phyloP scores from a whole-genome alignment of 805 yeast genomes.

The Aciculoconidium aculeatum region DNA sequence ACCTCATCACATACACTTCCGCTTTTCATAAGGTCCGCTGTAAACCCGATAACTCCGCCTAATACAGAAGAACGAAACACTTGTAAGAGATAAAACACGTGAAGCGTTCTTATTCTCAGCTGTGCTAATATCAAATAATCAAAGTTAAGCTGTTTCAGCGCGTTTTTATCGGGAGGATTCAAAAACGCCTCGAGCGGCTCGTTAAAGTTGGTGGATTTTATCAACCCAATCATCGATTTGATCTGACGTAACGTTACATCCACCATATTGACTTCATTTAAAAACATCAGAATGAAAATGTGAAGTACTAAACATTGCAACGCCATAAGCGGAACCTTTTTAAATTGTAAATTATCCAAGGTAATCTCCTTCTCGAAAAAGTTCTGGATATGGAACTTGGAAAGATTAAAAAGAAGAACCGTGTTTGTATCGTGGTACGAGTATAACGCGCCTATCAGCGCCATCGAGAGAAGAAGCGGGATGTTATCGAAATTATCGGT shows the following conservation, averaged over 20 bases:
- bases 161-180: constrained; percentile 30
- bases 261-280: constrained; percentile 47
- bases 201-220: constrained; percentile 47
- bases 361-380: constrained; percentile 51
- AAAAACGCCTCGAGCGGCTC: constrained; percentile 43
- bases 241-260: constrained; percentile 48
- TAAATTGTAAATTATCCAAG: constrained; percentile 40
- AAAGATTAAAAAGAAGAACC: constrained; percentile 58
- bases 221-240: constrained; percentile 48
- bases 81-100: constrained; percentile 45
- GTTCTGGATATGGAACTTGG: constrained; percentile 61
- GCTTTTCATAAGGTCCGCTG: constrained; percentile 25
- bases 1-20: too few relatives aligned
- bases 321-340: constrained; percentile 51
- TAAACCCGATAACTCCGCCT: constrained; percentile 34
- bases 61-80: constrained; percentile 44
- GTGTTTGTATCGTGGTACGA: constrained; percentile 78
- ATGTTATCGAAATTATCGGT: constrained; percentile 41
- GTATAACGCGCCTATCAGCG: constrained; percentile 85
- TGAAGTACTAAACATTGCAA: constrained; percentile 53
- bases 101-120: constrained; percentile 50
- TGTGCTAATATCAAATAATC: constrained; percentile 52
- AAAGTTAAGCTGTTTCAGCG: constrained; percentile 29
- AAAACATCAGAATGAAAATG: constrained; percentile 51
- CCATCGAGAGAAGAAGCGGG: constrained; percentile 73